Evolutionary conservation across 2,329 filamentous ascomycete genomes (phyloP).

Genomic region (Alternaria sp.): DNA sequence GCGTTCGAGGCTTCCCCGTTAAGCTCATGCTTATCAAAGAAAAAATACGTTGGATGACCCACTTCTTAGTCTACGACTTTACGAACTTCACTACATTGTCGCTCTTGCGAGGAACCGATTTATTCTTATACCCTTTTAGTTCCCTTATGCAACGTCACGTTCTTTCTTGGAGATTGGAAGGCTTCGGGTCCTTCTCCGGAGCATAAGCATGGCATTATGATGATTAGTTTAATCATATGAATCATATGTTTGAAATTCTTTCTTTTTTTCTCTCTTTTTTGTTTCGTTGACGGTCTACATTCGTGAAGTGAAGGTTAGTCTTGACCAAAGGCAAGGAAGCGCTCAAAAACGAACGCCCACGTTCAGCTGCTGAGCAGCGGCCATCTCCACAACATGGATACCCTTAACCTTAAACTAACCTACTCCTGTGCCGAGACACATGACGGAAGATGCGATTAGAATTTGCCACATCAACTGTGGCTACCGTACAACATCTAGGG

Average conservation of each 20-base stretch:
- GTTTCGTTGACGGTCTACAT: not conserved
- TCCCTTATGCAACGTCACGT: not conserved
- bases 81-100: slow-evolving; percentile 4
- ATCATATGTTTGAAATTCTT: not conserved
- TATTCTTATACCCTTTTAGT: slow-evolving; percentile 17
- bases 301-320: not conserved
- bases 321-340: not conserved
- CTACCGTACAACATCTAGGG: not conserved
- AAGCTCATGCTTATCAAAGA: not conserved
- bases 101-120: not conserved
- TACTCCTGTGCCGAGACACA: not conserved
- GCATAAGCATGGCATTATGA: not conserved
- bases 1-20: slow-evolving; percentile 1
- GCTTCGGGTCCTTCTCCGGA: not conserved
- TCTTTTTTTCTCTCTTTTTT: no score
- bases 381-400: not conserved
- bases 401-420: not conserved
- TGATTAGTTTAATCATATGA: slow-evolving; percentile 1
- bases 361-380: not conserved
- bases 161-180: not conserved
- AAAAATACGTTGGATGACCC: slow-evolving; percentile 11
- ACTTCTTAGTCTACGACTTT: slow-evolving; percentile 9
- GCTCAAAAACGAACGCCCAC: not conserved
- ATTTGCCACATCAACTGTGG: not conserved
- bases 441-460: not conserved